Evolutionary conservation across 2,329 filamentous ascomycete genomes (phyloP).

Genomic region (Podosphaera aphanis): DNA sequence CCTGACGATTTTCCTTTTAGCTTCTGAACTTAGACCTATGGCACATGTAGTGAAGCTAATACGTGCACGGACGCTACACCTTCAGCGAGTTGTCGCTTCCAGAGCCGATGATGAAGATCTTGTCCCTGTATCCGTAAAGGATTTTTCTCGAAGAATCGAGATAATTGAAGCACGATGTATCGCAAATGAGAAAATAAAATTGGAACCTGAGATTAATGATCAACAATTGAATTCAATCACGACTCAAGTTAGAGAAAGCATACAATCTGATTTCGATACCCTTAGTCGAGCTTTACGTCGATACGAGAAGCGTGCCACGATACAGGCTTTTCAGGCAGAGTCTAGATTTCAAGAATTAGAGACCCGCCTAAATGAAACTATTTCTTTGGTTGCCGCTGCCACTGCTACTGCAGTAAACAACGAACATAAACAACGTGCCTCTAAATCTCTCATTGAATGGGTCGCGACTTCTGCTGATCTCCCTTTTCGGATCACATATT

Average conservation of each 20-base stretch:
- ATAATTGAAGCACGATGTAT: constrained; percentile 35
- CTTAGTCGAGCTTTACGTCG: constrained; percentile 70
- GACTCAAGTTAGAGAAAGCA: constrained; percentile 35
- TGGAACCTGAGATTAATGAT: constrained; percentile 16
- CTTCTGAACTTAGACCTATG: constrained; percentile 63
- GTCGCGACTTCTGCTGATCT: constrained; percentile 10
- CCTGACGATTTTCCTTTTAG: constrained; percentile 69
- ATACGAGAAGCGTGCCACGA: constrained; percentile 70
- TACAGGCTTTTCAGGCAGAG: constrained; percentile 55
- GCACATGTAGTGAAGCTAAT: constrained; percentile 64
- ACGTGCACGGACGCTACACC: constrained; percentile 52
- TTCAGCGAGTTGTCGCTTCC: constrained; percentile 47
- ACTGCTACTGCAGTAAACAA: constrained; percentile 42
- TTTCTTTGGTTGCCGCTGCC: constrained; percentile 53
- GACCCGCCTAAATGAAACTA: constrained; percentile 46
- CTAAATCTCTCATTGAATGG: constrained; percentile 13
- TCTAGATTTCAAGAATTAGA: constrained; percentile 51
- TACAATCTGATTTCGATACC: constrained; percentile 69
- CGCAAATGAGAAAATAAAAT: background rate
- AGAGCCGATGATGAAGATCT: constrained; percentile 22
- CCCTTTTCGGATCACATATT: constrained; percentile 11
- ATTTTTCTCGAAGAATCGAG: constrained; percentile 41
- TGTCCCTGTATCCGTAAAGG: constrained; percentile 19
- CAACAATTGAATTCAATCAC: constrained; percentile 21
- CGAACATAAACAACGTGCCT: constrained; percentile 7